These are phyloP conservation scores for Gentiana macrophylla DNA, from an alignment of 257 asterid species.

Conservation along the genomic window DNA sequence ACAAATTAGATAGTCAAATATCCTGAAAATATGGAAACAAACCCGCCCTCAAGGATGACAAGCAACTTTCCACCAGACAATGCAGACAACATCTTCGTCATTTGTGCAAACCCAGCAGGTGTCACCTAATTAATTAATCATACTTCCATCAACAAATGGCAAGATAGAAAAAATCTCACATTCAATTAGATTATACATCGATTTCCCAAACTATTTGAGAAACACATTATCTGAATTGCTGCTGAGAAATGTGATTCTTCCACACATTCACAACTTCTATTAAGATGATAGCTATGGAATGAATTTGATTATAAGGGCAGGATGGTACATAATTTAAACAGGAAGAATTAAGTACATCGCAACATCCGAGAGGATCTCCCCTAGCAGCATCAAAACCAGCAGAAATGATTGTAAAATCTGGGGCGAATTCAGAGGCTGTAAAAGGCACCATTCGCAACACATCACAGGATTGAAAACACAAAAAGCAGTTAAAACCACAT, in stretches of 20 bases:
- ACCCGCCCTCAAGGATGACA: constrained; percentile 99
- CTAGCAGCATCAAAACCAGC: constrained; percentile 99
- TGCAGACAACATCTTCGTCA: constrained; percentile 71
- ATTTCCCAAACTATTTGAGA: too few relatives aligned
- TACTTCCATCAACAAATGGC: constrained; percentile 6
- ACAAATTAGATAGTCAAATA: constrained; percentile 9
- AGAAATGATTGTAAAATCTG: constrained; percentile 90
- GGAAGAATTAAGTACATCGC: constrained; percentile 54
- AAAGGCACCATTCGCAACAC: constrained; percentile 17
- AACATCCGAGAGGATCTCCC: constrained; percentile 97
- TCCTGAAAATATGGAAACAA: constrained; percentile 21
- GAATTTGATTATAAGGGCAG: too few relatives aligned
- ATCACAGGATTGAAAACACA: constrained; percentile 7
- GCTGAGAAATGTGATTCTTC: not conserved
- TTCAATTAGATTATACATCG: too few relatives aligned
- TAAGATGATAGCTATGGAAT: not conserved
- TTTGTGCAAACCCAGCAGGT: constrained; percentile 83
- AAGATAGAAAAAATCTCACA: not conserved
- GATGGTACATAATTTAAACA: not conserved
- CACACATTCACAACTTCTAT: not conserved
- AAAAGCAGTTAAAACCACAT: constrained; percentile 2
- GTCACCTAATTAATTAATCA: constrained; percentile 37
- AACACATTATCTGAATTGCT: not conserved
- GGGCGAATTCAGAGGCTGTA: constrained; percentile 81
- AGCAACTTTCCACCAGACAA: constrained; percentile 82